Conservation (phyloP, 192 early-diverging fungal species). For the Gonapodya sp. region DNA sequence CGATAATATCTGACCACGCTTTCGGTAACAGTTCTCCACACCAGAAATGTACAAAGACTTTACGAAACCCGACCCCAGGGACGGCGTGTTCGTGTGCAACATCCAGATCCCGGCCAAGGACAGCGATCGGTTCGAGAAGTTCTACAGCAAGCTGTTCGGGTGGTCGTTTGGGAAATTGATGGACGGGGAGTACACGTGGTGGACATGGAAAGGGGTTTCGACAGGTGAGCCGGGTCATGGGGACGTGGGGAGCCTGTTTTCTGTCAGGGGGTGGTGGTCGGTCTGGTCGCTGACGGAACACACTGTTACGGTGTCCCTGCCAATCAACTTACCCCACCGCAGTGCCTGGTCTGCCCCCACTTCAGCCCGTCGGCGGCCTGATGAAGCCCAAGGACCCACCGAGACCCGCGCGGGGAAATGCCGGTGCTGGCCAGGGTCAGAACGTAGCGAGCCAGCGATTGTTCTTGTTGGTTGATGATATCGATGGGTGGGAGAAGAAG, state of each 20-base stretch:
- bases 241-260: not conserved
- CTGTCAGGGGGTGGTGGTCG: not conserved
- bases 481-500: not conserved
- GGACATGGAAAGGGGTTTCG: not conserved
- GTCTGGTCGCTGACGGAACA: not conserved
- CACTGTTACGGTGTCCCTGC: not conserved
- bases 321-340: not conserved
- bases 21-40: not conserved
- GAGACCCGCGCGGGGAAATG: not conserved
- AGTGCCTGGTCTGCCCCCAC: no score
- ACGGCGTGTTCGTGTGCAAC: not conserved
- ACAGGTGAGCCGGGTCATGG: not conserved
- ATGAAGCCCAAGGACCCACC: not conserved
- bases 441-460: not conserved
- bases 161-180: not conserved
- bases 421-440: not conserved
- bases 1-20: not conserved
- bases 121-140: not conserved
- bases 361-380: not conserved
- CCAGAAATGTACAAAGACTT: not conserved
- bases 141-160: not conserved
- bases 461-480: not conserved
- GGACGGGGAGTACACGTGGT: not conserved
- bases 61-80: not conserved
- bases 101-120: not conserved